Percentiles rank a stretch among this genome's conserved stretches.
phyloP scores from a whole-genome alignment of 2,329 filamentous ascomycete species.

The Pyrenophora teres region DNA sequence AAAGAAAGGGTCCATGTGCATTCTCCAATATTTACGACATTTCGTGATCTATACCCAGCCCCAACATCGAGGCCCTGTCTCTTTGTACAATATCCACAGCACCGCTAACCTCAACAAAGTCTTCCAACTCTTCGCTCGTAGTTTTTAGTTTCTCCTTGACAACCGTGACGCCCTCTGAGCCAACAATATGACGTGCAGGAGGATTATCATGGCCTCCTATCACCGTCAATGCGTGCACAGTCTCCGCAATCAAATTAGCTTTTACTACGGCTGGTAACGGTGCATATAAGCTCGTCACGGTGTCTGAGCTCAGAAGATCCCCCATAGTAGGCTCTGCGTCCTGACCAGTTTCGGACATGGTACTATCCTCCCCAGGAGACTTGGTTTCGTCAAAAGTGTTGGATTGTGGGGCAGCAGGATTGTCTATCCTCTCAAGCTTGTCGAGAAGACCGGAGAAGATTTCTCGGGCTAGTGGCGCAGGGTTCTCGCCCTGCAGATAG shows the following conservation, averaged over 20 bases:
- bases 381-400: constrained; percentile 38
- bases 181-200: constrained; percentile 90
- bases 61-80: constrained; percentile 23
- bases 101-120: constrained; percentile 88
- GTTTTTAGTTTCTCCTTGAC: constrained; percentile 97
- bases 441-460: constrained; percentile 82
- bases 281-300: constrained; percentile 72
- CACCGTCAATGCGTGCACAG: constrained; percentile 85
- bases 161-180: constrained; percentile 80
- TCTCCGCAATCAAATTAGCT: constrained; percentile 80
- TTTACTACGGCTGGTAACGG: constrained; percentile 68
- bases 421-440: constrained; percentile 66
- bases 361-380: constrained; percentile 35
- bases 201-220: constrained; percentile 97
- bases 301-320: constrained; percentile 53
- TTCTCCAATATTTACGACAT: constrained; percentile 1
- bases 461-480: constrained; percentile 79
- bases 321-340: constrained; percentile 47
- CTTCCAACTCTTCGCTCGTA: constrained; percentile 92
- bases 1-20: background rate
- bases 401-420: constrained; percentile 27
- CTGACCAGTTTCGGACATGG: constrained; percentile 34
- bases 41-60: constrained; percentile 16
- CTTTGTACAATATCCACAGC: constrained; percentile 71
- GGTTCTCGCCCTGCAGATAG: constrained; percentile 70